Evolutionary conservation across 208 protist species (phyloP), one percentile per base, ranked within the genome.

Genomic region (Tritrichomonas foetus): DNA sequence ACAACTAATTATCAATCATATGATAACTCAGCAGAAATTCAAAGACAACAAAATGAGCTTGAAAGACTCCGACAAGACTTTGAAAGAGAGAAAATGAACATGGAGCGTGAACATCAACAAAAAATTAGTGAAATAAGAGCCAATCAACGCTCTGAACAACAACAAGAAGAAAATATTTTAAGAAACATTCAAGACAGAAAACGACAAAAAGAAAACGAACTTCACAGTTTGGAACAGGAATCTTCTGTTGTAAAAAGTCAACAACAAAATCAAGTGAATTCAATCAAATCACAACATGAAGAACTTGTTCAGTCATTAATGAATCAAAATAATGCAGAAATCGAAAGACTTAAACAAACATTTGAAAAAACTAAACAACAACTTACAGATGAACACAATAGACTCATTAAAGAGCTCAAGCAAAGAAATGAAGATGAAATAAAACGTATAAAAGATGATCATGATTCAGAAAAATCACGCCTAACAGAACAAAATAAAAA

Each of bases 391-490:
- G 41, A 82, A 50, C 22, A 39, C 8, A 3, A 82, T 47, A 82
- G 50, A 47, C 9, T 47, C 16, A 82, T 82, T 3, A 25, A 49
- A 82, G 36, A 82, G n/a, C 9, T 89, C 0, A 53, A 57, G 39
- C 0, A 89, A 39, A 89, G 57, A 30, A 53, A 47, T 89, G 47
- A 89, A 57, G 41, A 89, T 33, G 78, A 89, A 89, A 89, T 33
- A 27, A 57, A 89, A 8, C 16, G 30, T 39, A 89, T 89, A 89
- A 57, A 36, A 89, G 1, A 89, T 20, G 36, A 89, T 16, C 78
- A 89, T 61, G 20, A 33, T 39, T 11, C 5, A 53, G 78, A n/a
- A 89, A 57, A 47, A 22, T n/a, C 3, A 14, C 1, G 57, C 8
- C 25, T 89, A 39, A 89, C 33, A 61, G 11, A 53, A 39, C 27